phyloP scores from a whole-genome alignment of 495 filamentous ascomycete genomes.

The Penicillium cinerascens region DNA sequence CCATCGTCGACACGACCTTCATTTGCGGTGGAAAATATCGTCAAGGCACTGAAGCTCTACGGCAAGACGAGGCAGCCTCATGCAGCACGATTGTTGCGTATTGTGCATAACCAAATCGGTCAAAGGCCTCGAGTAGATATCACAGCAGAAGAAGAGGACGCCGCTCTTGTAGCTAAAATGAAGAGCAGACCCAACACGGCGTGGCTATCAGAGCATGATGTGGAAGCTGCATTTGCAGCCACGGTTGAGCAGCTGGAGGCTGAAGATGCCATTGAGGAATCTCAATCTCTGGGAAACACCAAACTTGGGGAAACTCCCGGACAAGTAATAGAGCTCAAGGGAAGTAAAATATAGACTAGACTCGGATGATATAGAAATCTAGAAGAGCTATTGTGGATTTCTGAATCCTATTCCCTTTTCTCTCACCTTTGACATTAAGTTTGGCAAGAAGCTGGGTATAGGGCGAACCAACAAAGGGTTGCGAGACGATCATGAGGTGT shows the following conservation, averaged over 20 bases:
- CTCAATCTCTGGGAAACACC: background rate
- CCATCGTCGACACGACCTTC: background rate
- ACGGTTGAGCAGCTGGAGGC: background rate
- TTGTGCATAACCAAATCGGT: constrained; percentile 37
- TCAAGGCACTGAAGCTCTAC: constrained; percentile 35
- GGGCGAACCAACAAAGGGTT: constrained; percentile 7
- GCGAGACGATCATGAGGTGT: constrained; percentile 9
- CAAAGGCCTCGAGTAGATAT: constrained; percentile 13
- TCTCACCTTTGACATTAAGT: no score
- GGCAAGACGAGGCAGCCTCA: constrained; percentile 40
- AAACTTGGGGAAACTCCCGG: background rate
- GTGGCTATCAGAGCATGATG: constrained; percentile 50
- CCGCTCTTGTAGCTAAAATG: constrained; percentile 35
- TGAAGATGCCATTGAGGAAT: background rate
- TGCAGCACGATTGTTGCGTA: constrained; percentile 34
- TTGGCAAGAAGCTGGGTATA: no score
- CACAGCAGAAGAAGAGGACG: constrained; percentile 34
- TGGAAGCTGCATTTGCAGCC: constrained; percentile 34
- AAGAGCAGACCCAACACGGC: constrained; percentile 32
- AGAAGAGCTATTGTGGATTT: background rate
- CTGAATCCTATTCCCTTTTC: no score
- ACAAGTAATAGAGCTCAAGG: background rate
- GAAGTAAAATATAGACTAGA: constrained; percentile 9
- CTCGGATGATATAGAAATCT: background rate
- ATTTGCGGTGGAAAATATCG: constrained; percentile 21